A percentile compares a stretch with the other conserved stretches of the same genome.
These are phyloP conservation scores for Trametes meyenii DNA, from an alignment of 768 basidiomycete species.

Conservation along the genomic window DNA sequence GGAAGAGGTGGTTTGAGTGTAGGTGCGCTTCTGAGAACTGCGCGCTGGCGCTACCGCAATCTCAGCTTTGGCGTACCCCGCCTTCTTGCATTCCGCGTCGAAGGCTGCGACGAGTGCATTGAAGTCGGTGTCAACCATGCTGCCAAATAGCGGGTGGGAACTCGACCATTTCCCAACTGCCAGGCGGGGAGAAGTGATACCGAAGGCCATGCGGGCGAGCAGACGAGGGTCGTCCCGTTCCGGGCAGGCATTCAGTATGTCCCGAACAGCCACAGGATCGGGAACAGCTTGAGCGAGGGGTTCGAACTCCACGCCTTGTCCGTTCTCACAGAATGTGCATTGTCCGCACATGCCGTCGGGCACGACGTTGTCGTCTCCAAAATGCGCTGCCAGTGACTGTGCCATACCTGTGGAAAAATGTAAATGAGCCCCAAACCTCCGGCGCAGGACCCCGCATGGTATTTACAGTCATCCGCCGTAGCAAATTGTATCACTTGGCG, in stretches of 20 bases:
- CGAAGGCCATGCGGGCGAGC: conserved; percentile 54
- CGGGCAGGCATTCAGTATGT: conserved; percentile 45
- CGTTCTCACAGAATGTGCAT: conserved; percentile 48
- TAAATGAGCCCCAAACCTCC: not conserved
- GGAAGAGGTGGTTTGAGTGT: conserved; percentile 15
- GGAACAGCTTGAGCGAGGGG: conserved; percentile 26
- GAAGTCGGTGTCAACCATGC: conserved; percentile 46
- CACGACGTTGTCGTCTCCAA: conserved; percentile 46
- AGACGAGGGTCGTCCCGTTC: conserved; percentile 52
- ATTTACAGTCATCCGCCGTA: conserved; percentile 42
- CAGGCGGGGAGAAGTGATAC: conserved; percentile 48
- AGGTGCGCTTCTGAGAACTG: conserved; percentile 27
- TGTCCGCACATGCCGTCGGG: conserved; percentile 43
- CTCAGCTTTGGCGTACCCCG: conserved; percentile 32
- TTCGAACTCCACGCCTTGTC: conserved; percentile 38
- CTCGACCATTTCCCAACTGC: conserved; percentile 45
- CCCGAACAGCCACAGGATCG: conserved; percentile 36
- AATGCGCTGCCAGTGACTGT: conserved; percentile 44
- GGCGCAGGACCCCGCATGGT: not conserved
- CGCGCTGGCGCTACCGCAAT: conserved; percentile 3
- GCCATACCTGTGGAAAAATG: conserved; percentile 40
- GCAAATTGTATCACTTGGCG: conserved; percentile 43
- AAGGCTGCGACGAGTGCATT: conserved; percentile 43
- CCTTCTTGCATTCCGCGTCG: conserved; percentile 45
- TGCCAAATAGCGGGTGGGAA: conserved; percentile 46